These are phyloP conservation scores for Casuarina equisetifolia DNA, from an alignment of 306 rosid species.

Conservation along the genomic window DNA sequence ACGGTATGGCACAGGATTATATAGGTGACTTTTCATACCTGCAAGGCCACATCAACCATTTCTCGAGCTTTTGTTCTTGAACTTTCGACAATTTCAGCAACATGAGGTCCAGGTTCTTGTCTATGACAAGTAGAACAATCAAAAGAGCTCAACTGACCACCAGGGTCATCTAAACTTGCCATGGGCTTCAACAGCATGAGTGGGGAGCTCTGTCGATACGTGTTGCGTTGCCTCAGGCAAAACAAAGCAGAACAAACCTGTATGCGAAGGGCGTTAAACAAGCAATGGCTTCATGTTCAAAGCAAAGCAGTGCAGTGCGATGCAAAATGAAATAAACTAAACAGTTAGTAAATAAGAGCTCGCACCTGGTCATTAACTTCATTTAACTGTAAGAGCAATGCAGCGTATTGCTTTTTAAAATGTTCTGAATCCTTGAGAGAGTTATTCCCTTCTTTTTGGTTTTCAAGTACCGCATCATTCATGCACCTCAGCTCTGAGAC, in stretches of 20 bases:
- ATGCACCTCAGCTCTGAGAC: slow-evolving; percentile 77
- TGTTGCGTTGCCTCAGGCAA: slow-evolving; percentile 83
- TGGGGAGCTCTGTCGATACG: slow-evolving; percentile 67
- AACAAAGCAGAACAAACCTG: slow-evolving; percentile 85
- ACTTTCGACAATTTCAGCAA: slow-evolving; percentile 82
- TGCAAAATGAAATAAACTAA: slow-evolving; percentile 17
- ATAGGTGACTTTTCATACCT: slow-evolving; percentile 48
- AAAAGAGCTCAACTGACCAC: slow-evolving; percentile 53
- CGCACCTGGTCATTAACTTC: slow-evolving; percentile 85
- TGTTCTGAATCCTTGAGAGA: slow-evolving; percentile 64
- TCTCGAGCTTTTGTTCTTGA: slow-evolving; percentile 65
- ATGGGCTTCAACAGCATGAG: slow-evolving; percentile 46
- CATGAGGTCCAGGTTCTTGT: slow-evolving; percentile 63
- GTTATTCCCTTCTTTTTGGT: slow-evolving; percentile 62
- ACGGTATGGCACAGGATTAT: not conserved
- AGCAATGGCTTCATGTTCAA: slow-evolving; percentile 26
- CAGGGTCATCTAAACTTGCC: slow-evolving; percentile 50
- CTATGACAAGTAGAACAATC: slow-evolving; percentile 50
- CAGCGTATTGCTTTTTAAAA: slow-evolving; percentile 86
- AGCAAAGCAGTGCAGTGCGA: slow-evolving; percentile 18
- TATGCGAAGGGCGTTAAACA: slow-evolving; percentile 33
- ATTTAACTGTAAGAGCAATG: slow-evolving; percentile 66
- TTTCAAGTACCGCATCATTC: slow-evolving; percentile 74
- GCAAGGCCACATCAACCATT: slow-evolving; percentile 73
- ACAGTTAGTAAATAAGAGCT: slow-evolving; percentile 26